Conservation (phyloP, 305 asterid species). For the Rubia peregrina region DNA sequence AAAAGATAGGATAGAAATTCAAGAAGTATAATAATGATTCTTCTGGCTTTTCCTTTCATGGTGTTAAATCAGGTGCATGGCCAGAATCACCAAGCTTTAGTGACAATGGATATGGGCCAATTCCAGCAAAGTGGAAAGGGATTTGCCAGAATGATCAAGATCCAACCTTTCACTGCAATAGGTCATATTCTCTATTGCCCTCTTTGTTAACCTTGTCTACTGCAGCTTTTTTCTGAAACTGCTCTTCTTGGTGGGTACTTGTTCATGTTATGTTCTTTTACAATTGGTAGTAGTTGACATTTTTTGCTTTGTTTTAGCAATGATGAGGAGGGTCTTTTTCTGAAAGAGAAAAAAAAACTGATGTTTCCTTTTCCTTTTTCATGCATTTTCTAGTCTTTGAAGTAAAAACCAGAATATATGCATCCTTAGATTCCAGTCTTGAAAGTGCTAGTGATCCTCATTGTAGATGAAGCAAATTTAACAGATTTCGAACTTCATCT, state of each 20-base stretch:
- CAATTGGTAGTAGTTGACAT: too few relatives aligned
- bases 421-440: not conserved
- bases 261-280: not conserved
- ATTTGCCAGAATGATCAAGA: constrained; percentile 64
- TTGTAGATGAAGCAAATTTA: not conserved
- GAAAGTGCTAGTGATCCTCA: not conserved
- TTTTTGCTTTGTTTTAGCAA: too few relatives aligned
- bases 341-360: too few relatives aligned
- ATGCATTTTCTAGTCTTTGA: too few relatives aligned
- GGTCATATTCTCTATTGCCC: constrained; percentile 31
- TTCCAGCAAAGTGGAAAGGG: constrained; percentile 84
- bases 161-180: constrained; percentile 64
- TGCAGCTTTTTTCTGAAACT: not conserved
- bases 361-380: too few relatives aligned
- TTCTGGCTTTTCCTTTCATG: constrained; percentile 9
- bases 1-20: not conserved
- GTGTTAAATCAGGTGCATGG: constrained; percentile 69
- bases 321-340: too few relatives aligned
- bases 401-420: not conserved
- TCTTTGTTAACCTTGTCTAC: constrained; percentile 10
- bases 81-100: constrained; percentile 75
- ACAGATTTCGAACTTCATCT: not conserved
- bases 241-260: not conserved
- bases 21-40: not conserved
- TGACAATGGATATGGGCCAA: constrained; percentile 55